Percentiles rank a stretch among this genome's conserved stretches.
These are phyloP conservation scores for Zostera marina DNA, from an alignment of 116 monocot genomes.

Conservation along the genomic window DNA sequence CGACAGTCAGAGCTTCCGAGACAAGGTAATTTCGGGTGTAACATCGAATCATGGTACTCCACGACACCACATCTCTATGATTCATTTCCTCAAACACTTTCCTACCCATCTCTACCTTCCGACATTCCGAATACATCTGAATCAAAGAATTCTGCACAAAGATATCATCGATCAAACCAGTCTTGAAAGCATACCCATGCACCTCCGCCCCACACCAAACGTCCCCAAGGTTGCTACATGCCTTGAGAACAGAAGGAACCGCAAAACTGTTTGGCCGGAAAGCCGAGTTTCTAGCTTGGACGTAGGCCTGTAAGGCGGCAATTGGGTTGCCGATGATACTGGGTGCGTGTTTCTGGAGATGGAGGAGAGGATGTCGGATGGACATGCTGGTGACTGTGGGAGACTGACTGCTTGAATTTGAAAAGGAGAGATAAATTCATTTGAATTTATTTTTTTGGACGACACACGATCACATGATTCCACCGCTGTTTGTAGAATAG, in stretches of 20 bases:
- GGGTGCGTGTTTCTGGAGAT: constrained; percentile 7
- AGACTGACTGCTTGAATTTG: no score
- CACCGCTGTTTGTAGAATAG: no score
- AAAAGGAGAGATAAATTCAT: no score
- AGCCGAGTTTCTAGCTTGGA: neutral
- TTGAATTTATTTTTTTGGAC: no score
- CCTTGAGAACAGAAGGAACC: constrained; percentile 22
- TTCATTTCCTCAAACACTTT: constrained; percentile 46
- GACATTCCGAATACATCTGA: constrained; percentile 48
- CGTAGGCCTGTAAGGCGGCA: constrained; percentile 9
- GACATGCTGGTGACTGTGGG: neutral
- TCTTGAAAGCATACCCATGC: constrained; percentile 28
- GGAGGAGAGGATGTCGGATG: constrained; percentile 3
- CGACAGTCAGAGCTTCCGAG: constrained; percentile 13
- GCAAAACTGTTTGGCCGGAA: constrained; percentile 10
- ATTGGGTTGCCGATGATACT: constrained; percentile 5
- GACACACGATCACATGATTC: no score
- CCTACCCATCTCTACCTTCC: constrained; percentile 7
- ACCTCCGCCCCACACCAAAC: constrained; percentile 8
- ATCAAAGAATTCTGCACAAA: constrained; percentile 48
- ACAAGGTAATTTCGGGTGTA: constrained; percentile 6
- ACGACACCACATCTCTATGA: constrained; percentile 44
- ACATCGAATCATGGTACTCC: constrained; percentile 40
- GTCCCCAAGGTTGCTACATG: constrained; percentile 7
- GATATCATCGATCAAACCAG: constrained; percentile 24